Base-by-base conservation (phyloP, 495 filamentous ascomycete species). In the Rhypophila decipiens region DNA sequence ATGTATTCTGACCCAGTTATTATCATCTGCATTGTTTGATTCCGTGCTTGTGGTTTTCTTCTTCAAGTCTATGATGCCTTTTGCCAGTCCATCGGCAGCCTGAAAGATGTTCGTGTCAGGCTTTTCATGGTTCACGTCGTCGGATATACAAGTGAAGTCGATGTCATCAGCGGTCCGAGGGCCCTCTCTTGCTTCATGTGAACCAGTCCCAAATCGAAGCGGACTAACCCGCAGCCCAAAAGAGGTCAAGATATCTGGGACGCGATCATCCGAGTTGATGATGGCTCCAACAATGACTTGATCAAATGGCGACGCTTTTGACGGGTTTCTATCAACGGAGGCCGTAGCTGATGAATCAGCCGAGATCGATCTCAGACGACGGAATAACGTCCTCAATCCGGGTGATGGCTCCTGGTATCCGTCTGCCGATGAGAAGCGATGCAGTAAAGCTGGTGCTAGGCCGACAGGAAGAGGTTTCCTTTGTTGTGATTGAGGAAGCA, bases 251-350 rank as follows among this genome's bases (percentile, higher is more conserved):
- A 90, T 74, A 10, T 59, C 58, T 7, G 76, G 71, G 1, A 89
- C 77, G 0, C 87, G 75, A 55, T 85, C 79, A 57, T 93, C 87
- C 1, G 86, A 89, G 60, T 91, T 93, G 18, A 84, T 85, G 40
- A 90, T 68, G 13, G 90, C 69, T 4, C 87, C 87, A 0, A 86
- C 55, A 8, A 82, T 52, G 2, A 83, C 60, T 4, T 55, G 46
- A 10, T 59, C 49, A 48, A 65, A 68, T 15, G 9, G n/a, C n/a
- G n/a, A n/a, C n/a, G 23, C 20, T 22, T 22, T 3, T 13, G 24
- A 21, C 49, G 9, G 9, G 13, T 20, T 20, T 29, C 20, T n/a
- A n/a, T n/a, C n/a, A n/a, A n/a, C n/a, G n/a, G n/a, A n/a, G n/a
- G n/a, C n/a, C n/a, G n/a, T n/a, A n/a, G n/a, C n/a, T n/a, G n/a